These are phyloP conservation scores for Hylodesmum podocarpum DNA, from an alignment of 306 rosid species.

Conservation along the genomic window DNA sequence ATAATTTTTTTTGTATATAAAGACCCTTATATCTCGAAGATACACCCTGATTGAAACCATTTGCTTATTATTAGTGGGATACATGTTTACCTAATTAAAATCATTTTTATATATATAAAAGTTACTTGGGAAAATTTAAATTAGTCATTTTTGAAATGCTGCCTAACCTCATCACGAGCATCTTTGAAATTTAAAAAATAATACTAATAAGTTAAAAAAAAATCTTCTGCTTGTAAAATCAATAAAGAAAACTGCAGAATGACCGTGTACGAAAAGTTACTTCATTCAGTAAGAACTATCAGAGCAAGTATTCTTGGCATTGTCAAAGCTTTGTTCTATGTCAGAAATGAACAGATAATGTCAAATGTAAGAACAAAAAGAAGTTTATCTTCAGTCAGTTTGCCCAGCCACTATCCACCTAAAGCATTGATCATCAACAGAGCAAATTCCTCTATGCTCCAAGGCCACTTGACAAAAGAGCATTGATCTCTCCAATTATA, in stretches of 20 bases:
- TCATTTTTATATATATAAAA: too few species aligned
- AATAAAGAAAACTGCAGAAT: neutral
- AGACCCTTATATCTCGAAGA: too few species aligned
- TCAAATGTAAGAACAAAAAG: neutral
- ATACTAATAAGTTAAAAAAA: neutral
- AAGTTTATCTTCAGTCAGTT: conserved; percentile 1
- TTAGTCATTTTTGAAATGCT: too few species aligned
- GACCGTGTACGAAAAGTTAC: neutral
- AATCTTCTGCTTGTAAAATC: conserved; percentile 16
- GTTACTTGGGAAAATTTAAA: too few species aligned
- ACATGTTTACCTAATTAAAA: too few species aligned
- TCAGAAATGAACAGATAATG: neutral
- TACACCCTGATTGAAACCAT: too few species aligned
- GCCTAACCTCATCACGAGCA: neutral
- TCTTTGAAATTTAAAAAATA: neutral
- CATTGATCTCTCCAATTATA: conserved; percentile 91
- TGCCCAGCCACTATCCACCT: conserved; percentile 20
- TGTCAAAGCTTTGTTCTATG: neutral
- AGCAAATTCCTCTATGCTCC: conserved; percentile 45
- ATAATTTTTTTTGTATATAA: too few species aligned
- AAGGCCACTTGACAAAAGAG: conserved; percentile 59
- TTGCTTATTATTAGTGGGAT: too few species aligned
- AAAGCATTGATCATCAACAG: neutral
- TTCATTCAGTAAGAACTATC: neutral
- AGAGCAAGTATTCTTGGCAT: neutral